Evolutionary conservation across 1,284 basidiomycete genomes (phyloP), one percentile per base, ranked within the genome.

Genomic region (Vanrija humicola): DNA sequence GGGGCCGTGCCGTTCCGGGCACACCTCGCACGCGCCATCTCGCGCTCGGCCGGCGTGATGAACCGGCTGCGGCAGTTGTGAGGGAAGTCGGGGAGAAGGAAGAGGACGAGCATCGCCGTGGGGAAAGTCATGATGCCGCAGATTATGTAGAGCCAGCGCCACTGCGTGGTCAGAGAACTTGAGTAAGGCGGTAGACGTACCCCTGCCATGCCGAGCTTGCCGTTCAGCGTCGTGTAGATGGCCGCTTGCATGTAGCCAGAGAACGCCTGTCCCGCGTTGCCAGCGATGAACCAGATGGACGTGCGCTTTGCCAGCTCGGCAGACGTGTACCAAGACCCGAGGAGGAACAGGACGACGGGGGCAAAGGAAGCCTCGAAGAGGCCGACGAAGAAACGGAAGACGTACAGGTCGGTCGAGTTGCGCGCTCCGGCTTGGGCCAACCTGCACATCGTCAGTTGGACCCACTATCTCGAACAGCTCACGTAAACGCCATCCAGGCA

Each of bases 211-310:
- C 72, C 73, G 3, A 65, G 66, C 5, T 62, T 61, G 18, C 74
- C 73, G 38, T 76, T 61, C 5, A 78, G 34, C 62, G 39, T 34
- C 12, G 72, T 50, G 42, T 73, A 23, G 72, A 72, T 62, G 0
- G 64, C 63, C 15, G 44, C 75, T 76, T 2, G 77, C 76, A 15
- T 78, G 63, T 4, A 78, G 64, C 49, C 77, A 76, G 16, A 66
- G 68, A 63, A 78, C 70, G 3, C 76, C 6, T 70, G 69, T 9
- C 76, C 56, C 14, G 72, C 72, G 18, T 75, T 74, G 16, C 73
- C 73, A 38, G 72, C 70, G 66, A 34, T 34, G 34, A 75, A 68
- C 64, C 74, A 76, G 54, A 75, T 58, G 26, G 65, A 56, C 58
- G 66, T 73, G 23, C 29, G 29, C 9, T 15, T 23, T 1, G 51